These are phyloP conservation scores for Fusarium pseudoanthophilum DNA, from an alignment of 2,329 filamentous ascomycete species.

Conservation along the genomic window DNA sequence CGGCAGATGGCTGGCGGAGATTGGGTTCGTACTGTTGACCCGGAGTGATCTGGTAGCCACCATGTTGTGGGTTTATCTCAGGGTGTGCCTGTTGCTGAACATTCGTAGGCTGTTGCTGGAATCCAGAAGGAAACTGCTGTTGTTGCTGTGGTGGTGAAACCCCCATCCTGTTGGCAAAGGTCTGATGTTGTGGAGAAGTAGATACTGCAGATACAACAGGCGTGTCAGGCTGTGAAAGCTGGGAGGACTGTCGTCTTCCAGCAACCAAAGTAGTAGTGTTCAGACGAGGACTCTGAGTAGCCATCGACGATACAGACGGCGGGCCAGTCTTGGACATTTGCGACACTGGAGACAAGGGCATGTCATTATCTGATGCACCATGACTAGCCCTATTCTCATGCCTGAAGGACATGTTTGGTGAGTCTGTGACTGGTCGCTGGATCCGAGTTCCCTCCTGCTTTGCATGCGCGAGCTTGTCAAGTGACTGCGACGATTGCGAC, in stretches of 20 bases:
- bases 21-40: conserved; percentile 25
- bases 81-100: not conserved
- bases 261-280: conserved; percentile 16
- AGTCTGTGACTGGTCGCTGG: conserved; percentile 28
- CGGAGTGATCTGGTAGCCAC: conserved; percentile 21
- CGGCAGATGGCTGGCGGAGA: conserved; percentile 4
- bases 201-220: conserved; percentile 26
- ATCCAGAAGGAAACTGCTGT: conserved; percentile 17
- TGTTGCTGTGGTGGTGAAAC: conserved; percentile 27
- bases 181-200: conserved; percentile 29
- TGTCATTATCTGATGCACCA: conserved; percentile 5
- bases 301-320: conserved; percentile 41
- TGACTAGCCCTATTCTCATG: conserved; percentile 18
- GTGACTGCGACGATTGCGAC: conserved; percentile 29
- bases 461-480: conserved; percentile 33
- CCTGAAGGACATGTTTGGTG: conserved; percentile 29
- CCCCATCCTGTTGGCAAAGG: conserved; percentile 20
- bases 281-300: conserved; percentile 42
- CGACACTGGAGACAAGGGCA: conserved; percentile 42
- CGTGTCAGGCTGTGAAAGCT: conserved; percentile 21
- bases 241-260: conserved; percentile 28
- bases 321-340: conserved; percentile 38
- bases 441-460: conserved; percentile 13
- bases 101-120: conserved; percentile 16
- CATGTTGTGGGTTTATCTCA: conserved; percentile 6